phyloP scores from a whole-genome alignment of 73 alveolate species.

The Paramecium biaurelia region DNA sequence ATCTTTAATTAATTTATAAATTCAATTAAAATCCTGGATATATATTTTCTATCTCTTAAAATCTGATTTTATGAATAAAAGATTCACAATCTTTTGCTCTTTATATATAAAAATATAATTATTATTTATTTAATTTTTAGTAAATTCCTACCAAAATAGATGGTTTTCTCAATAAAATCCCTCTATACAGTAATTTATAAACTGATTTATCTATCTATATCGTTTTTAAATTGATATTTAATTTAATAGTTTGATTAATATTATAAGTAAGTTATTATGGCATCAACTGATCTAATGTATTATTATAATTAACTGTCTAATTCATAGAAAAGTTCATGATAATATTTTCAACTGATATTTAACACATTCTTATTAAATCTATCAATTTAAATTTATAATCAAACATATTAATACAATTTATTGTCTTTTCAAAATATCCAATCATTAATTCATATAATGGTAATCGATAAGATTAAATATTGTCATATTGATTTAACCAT shows the following conservation, averaged over 20 bases:
- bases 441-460: neutral
- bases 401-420: neutral
- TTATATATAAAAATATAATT: neutral
- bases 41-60: neutral
- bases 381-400: neutral
- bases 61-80: neutral
- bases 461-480: neutral
- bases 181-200: neutral
- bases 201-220: neutral
- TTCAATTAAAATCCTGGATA: neutral
- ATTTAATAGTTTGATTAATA: neutral
- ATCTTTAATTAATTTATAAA: neutral
- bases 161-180: neutral
- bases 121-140: neutral
- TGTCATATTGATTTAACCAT: neutral
- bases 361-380: neutral
- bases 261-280: neutral
- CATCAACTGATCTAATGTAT: neutral
- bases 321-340: conserved; percentile 1
- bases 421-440: neutral
- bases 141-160: neutral
- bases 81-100: neutral
- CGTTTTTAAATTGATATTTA: neutral
- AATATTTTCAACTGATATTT: neutral
- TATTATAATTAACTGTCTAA: neutral